Base-by-base conservation (phyloP, 2,329 filamentous ascomycete species). In the Stemphylium beticola region DNA sequence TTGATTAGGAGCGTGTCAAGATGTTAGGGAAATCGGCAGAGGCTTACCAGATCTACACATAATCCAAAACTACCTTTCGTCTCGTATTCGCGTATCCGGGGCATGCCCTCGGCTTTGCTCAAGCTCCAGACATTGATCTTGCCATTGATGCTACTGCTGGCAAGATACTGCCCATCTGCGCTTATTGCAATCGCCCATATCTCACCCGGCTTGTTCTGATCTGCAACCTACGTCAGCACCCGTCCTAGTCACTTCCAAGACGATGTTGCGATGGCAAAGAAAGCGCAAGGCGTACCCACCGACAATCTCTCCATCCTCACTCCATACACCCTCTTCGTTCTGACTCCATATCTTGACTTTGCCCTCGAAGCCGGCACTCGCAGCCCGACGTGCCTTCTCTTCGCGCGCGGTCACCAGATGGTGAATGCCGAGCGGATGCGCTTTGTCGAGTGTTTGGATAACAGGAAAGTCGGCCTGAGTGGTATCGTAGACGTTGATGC, bases 11-110 rank as follows among this genome's bases (percentile, higher is more conserved):
- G 29, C 31, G n/a, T 1, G 1, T 33, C 4, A 6, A 6, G 15
- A 20, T 8, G 9, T 9, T 6, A 17, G 5, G 3, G 9, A 42
- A 17, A 9, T 24, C 4, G 32, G 7, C 4, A 9, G 8, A 34
- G 37, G 62, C 76, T 54, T 76, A 87, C 84, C 73, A 98, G 77
- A 73, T 95, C 93, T 57, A 99, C 87, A 68, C 89, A 90, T 78
- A 95, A 86, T 33, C 92, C 93, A 77, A 97, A 98, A 75, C 89
- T 93, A 12, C 92, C 92, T 65, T 93, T 92, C 1, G 93, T 97
- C 79, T 96, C 92, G 70, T 95, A 96, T 67, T 93, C 87, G 45
- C 87, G 83, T 57, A 95, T 87, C 76, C 90, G 91, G 51, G 83
- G 79, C 63, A 81, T 81, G 18, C 78, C 76, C 33, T 84, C 80